Conservation (phyloP, 164 flowering plant species). For the Dillenia turbinata region DNA sequence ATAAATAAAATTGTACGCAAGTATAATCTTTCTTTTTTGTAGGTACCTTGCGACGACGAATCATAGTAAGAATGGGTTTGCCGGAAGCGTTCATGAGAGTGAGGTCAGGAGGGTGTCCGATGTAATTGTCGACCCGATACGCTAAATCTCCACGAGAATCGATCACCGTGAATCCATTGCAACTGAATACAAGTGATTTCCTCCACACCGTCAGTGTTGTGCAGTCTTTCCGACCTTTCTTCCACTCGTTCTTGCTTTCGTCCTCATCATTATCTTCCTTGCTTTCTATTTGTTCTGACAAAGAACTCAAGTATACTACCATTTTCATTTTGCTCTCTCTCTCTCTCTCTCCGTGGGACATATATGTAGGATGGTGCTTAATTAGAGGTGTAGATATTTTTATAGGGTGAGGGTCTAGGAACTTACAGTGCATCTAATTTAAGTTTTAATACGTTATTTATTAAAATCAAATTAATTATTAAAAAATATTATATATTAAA, state of each 20-base stretch:
- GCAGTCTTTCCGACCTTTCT: conserved; percentile 2
- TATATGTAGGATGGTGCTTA: too few relatives aligned
- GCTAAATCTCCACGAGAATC: conserved; percentile 43
- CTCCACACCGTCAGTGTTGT: conserved; percentile 63
- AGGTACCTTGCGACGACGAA: conserved; percentile 39
- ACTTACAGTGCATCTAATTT: too few relatives aligned
- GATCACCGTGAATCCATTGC: conserved; percentile 62
- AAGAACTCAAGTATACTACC: conserved; percentile 18
- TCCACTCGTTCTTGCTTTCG: not conserved
- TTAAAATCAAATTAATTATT: too few relatives aligned
- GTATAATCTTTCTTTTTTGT: not conserved
- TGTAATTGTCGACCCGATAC: conserved; percentile 58
- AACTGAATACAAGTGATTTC: conserved; percentile 48
- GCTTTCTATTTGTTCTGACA: conserved; percentile 24
- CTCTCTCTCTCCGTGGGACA: not conserved
- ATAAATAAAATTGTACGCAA: not conserved
- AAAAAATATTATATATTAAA: too few relatives aligned
- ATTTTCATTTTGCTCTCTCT: conserved; percentile 12
- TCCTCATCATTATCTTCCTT: conserved; percentile 13
- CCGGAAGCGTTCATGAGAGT: conserved; percentile 59
- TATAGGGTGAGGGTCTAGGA: too few relatives aligned
- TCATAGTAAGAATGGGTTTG: conserved; percentile 35
- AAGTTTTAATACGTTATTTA: too few relatives aligned
- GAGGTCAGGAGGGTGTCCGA: conserved; percentile 20
- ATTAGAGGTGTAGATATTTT: too few relatives aligned